Conservation (phyloP, 2,329 filamentous ascomycete genomes). For the Fusarium illudens region DNA sequence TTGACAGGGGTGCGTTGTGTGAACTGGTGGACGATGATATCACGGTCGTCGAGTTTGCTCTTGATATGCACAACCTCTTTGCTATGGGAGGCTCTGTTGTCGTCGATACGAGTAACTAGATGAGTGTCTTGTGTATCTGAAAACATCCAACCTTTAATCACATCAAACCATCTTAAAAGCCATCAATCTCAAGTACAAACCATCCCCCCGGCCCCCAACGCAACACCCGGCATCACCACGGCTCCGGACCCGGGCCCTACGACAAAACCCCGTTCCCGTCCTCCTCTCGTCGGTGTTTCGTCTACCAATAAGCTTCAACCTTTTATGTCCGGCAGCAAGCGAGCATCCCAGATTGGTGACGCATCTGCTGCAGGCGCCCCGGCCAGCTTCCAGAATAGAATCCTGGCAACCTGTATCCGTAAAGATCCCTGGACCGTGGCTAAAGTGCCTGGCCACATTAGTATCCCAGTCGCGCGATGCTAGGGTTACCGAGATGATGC, state of each 20-base stretch:
- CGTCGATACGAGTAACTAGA: not conserved
- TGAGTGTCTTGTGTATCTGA: not conserved
- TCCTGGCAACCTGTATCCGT: not conserved
- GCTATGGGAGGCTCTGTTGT: not conserved
- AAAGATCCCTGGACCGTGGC: not conserved
- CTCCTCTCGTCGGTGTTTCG: constrained; percentile 2
- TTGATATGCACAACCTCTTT: not conserved
- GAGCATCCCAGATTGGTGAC: not conserved
- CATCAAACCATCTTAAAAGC: not conserved
- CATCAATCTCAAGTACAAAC: not conserved
- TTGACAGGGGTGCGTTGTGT: not conserved
- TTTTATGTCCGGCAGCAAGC: constrained; percentile 10
- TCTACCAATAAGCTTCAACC: constrained; percentile 7
- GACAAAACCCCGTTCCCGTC: constrained; percentile 14
- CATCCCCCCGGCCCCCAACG: not conserved
- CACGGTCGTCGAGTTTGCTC: not conserved
- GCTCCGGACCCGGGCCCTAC: constrained; percentile 3
- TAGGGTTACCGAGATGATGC: constrained; percentile 7
- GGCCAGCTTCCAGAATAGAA: not conserved
- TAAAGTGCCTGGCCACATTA: not conserved
- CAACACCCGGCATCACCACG: not conserved
- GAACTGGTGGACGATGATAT: not conserved
- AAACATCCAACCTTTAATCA: not conserved
- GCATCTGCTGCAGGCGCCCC: not conserved
- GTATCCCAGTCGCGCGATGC: not conserved